These are phyloP conservation scores for Sugiyamaella grinbergsii DNA, from an alignment of 1,139 yeast species.

Conservation along the genomic window DNA sequence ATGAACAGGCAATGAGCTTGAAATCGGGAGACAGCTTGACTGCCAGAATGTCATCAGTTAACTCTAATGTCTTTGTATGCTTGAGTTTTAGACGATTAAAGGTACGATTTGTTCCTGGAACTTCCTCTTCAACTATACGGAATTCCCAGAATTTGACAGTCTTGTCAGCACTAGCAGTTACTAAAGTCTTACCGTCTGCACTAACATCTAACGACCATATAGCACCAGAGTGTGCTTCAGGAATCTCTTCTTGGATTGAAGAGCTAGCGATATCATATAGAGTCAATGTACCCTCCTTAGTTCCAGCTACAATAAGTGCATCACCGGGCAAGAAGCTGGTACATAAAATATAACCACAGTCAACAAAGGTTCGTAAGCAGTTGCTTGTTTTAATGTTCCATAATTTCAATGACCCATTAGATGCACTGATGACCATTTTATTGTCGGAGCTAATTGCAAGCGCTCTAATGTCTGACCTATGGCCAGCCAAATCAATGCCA, in stretches of 20 bases:
- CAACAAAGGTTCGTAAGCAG: conserved; percentile 77
- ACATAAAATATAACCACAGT: conserved; percentile 84
- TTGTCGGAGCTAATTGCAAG: conserved; percentile 81
- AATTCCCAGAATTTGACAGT: conserved; percentile 88
- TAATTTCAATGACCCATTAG: conserved; percentile 83
- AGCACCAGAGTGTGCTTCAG: conserved; percentile 72
- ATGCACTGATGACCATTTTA: conserved; percentile 80
- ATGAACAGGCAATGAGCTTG: conserved; percentile 75
- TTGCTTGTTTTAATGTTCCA: conserved; percentile 79
- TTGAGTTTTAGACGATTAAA: conserved; percentile 59
- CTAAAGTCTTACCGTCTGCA: conserved; percentile 78
- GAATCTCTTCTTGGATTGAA: conserved; percentile 62
- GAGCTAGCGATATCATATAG: conserved; percentile 87
- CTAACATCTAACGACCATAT: conserved; percentile 91
- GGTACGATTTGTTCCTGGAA: conserved; percentile 66
- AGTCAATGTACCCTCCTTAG: conserved; percentile 82
- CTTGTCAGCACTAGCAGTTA: conserved; percentile 95
- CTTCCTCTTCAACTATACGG: conserved; percentile 61
- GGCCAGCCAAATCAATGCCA: conserved; percentile 77
- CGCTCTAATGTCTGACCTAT: conserved; percentile 84
- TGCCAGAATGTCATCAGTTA: conserved; percentile 80
- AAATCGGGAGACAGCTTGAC: conserved; percentile 84
- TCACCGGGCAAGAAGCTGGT: conserved; percentile 91
- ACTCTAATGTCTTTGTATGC: conserved; percentile 79
- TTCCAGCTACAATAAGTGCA: conserved; percentile 82